Percentiles rank a stretch among this genome's conserved stretches.
phyloP scores from a whole-genome alignment of 305 asterid species.

The Solanum hybrid region DNA sequence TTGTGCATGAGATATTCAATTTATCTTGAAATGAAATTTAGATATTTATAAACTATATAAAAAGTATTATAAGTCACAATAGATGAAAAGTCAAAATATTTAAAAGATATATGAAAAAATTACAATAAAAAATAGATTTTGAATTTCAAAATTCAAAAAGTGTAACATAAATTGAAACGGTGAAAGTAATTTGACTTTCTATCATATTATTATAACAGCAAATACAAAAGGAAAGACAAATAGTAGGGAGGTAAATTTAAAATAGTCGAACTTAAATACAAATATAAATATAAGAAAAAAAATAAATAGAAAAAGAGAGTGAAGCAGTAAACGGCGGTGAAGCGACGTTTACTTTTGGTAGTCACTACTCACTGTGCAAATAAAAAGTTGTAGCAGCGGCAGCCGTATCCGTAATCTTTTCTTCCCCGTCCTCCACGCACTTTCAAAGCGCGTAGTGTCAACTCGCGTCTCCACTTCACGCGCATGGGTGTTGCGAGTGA shows the following conservation, averaged over 20 bases:
- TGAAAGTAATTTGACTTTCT: not conserved
- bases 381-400: constrained; percentile 13
- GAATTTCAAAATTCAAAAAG: too few species aligned
- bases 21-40: too few species aligned
- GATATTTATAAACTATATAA: too few species aligned
- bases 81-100: too few species aligned
- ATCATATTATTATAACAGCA: not conserved
- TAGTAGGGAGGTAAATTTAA: not conserved
- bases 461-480: not conserved
- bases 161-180: not conserved
- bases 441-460: not conserved
- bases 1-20: too few species aligned
- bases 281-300: too few species aligned
- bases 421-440: not conserved
- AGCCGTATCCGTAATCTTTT: constrained; percentile 33
- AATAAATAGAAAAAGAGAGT: not conserved
- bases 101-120: too few species aligned
- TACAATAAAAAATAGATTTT: too few species aligned
- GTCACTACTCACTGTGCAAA: not conserved
- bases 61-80: too few species aligned
- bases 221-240: not conserved
- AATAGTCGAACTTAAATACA: not conserved
- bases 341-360: not conserved
- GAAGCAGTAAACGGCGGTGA: not conserved
- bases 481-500: not conserved